Percentiles rank a stretch among this genome's conserved stretches.
These are phyloP conservation scores for Capronia coronata DNA, from an alignment of 2,329 filamentous ascomycete genomes.

Conservation along the genomic window DNA sequence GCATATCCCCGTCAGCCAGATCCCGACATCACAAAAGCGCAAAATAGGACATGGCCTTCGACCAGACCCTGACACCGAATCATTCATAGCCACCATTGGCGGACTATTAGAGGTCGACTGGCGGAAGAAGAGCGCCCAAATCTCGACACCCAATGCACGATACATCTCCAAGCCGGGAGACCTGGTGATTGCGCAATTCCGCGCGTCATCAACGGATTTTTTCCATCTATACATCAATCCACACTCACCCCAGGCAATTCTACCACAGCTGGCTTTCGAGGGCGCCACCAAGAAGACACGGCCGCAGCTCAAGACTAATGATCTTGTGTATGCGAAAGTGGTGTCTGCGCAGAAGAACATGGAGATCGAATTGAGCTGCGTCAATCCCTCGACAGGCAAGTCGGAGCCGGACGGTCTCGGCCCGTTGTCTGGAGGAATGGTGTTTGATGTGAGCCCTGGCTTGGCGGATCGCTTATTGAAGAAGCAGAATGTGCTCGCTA, in stretches of 20 bases:
- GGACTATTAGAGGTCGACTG: constrained; percentile 36
- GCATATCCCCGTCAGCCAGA: constrained; percentile 55
- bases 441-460: constrained; percentile 70
- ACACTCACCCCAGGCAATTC: constrained; percentile 56
- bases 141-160: constrained; percentile 44
- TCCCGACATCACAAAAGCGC: constrained; percentile 64
- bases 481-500: constrained; percentile 59
- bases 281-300: constrained; percentile 85
- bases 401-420: constrained; percentile 81
- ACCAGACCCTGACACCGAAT: constrained; percentile 51
- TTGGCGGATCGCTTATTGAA: constrained; percentile 74
- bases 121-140: constrained; percentile 36
- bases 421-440: constrained; percentile 74
- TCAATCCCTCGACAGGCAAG: constrained; percentile 79
- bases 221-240: constrained; percentile 73
- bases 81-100: constrained; percentile 34
- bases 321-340: constrained; percentile 84
- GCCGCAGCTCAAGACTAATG: constrained; percentile 65
- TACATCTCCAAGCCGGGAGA: constrained; percentile 77
- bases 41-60: constrained; percentile 60
- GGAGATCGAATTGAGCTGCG: constrained; percentile 85
- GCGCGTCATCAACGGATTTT: constrained; percentile 66
- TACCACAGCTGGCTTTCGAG: constrained; percentile 89
- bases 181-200: constrained; percentile 79
- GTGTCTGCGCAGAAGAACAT: constrained; percentile 70